Evolutionary conservation across 1,284 basidiomycete genomes (phyloP).

Genomic region (Porogramme epimiltina): DNA sequence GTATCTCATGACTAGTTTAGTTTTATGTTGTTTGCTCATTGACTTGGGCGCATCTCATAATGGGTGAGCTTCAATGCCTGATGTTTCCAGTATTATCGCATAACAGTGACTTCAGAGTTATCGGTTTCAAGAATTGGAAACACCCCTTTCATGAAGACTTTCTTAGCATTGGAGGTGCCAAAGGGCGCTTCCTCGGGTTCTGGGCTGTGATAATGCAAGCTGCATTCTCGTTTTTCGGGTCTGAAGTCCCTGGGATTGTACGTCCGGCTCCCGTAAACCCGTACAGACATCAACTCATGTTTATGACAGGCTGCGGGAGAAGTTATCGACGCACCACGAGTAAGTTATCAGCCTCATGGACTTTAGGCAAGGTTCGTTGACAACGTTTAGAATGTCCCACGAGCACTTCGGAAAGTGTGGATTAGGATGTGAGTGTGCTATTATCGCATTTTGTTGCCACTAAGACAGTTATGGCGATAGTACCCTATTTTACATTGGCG

Average conservation of each 20-base stretch:
- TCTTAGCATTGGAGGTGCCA: slow-evolving; percentile 30
- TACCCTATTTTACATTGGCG: slow-evolving; percentile 31
- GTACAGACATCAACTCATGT: too few species aligned
- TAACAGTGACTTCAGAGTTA: slow-evolving; percentile 5
- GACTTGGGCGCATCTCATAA: slow-evolving; percentile 28
- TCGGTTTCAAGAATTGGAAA: slow-evolving; percentile 28
- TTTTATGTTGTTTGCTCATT: slow-evolving; percentile 35
- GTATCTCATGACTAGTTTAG: neutral
- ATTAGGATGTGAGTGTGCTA: slow-evolving; percentile 47
- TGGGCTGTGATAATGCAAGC: slow-evolving; percentile 47
- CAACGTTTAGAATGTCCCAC: slow-evolving; percentile 36
- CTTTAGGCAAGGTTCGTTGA: neutral
- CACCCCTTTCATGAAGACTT: slow-evolving; percentile 27
- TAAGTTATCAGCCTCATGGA: slow-evolving; percentile 8
- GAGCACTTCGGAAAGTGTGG: slow-evolving; percentile 52
- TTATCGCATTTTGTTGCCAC: neutral
- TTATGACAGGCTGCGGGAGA: slow-evolving; percentile 34
- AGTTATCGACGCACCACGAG: slow-evolving; percentile 33
- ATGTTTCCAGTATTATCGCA: neutral
- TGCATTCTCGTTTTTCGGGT: slow-evolving; percentile 35
- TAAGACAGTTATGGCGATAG: too few species aligned
- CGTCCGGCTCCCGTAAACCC: slow-evolving; percentile 9
- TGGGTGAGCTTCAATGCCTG: slow-evolving; percentile 13
- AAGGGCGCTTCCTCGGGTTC: slow-evolving; percentile 49
- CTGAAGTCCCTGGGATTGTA: slow-evolving; percentile 34